phyloP scores from a whole-genome alignment of 1,284 basidiomycete genomes.

The Ceratobasidium sp. region DNA sequence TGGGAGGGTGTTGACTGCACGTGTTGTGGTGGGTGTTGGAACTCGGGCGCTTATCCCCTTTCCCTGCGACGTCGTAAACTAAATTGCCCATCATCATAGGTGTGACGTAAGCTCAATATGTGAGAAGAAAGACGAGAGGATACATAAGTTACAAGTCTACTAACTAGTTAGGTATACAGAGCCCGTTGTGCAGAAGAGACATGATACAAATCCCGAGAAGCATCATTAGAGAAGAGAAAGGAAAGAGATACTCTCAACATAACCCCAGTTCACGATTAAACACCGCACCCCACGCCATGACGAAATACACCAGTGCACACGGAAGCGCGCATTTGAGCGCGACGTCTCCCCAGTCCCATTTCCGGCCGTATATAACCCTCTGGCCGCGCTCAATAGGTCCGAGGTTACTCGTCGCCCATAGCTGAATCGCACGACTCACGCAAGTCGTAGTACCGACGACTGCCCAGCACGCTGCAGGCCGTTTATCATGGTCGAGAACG shows the following conservation, averaged over 20 bases:
- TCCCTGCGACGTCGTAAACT: no score
- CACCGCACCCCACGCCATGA: constrained; percentile 80
- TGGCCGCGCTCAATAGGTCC: constrained; percentile 52
- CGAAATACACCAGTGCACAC: constrained; percentile 75
- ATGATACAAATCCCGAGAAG: background rate
- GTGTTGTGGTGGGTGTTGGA: constrained; percentile 4
- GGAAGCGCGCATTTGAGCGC: constrained; percentile 75
- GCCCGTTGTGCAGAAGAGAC: no score
- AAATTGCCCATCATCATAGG: no score
- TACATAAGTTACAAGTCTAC: constrained; percentile 14
- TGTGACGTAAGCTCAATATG: constrained; percentile 14
- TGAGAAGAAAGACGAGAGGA: background rate
- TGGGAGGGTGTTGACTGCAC: background rate
- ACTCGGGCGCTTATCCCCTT: constrained; percentile 18
- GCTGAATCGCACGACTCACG: constrained; percentile 76
- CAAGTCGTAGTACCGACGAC: constrained; percentile 85
- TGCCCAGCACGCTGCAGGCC: constrained; percentile 83
- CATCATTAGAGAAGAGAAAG: background rate
- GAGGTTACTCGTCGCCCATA: constrained; percentile 88
- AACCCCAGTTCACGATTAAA: constrained; percentile 61
- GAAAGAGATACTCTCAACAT: constrained; percentile 55
- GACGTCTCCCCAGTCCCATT: constrained; percentile 83
- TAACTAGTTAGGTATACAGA: no score
- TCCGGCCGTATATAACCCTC: constrained; percentile 51
- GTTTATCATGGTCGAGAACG: constrained; percentile 70